Percentiles rank a stretch among this genome's conserved stretches.
phyloP scores from a whole-genome alignment of 176 grass and related monocot species.

The Musa itinerans region DNA sequence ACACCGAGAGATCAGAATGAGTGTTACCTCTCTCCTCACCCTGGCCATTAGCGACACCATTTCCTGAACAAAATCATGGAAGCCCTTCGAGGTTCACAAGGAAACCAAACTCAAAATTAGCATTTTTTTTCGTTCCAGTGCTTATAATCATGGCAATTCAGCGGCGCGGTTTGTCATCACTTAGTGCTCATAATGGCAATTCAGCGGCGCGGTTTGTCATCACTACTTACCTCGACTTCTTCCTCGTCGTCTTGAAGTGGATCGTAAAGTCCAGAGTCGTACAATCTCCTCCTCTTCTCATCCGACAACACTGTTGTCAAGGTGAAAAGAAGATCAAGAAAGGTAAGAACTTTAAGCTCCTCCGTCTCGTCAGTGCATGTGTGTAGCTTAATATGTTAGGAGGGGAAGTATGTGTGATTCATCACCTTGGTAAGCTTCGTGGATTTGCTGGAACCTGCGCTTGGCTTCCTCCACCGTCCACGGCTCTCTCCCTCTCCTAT shows the following conservation, averaged over 20 bases:
- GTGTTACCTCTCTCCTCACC: constrained; percentile 49
- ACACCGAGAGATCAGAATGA: neutral
- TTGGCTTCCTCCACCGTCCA: neutral
- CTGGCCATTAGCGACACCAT: constrained; percentile 67
- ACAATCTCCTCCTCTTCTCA: constrained; percentile 52
- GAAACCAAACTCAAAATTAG: too few relatives aligned
- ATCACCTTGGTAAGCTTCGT: constrained; percentile 80
- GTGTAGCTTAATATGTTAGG: too few relatives aligned
- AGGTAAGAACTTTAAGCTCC: too few relatives aligned
- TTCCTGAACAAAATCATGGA: constrained; percentile 78
- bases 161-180: neutral
- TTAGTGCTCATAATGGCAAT: too few relatives aligned
- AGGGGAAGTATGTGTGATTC: too few relatives aligned
- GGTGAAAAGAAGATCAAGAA: too few relatives aligned
- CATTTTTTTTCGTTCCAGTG: too few relatives aligned
- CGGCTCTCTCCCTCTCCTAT: constrained; percentile 45
- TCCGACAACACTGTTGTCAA: constrained; percentile 57
- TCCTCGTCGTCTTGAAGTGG: constrained; percentile 37
- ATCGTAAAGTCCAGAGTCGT: constrained; percentile 49
- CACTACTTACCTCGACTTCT: constrained; percentile 44
- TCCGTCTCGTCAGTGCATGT: too few relatives aligned
- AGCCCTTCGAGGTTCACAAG: constrained; percentile 43
- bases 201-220: neutral
- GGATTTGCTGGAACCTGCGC: constrained; percentile 59
- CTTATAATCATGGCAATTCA: too few relatives aligned